Evolutionary conservation across 2,329 filamentous ascomycete species (phyloP), one percentile per base, ranked within the genome.

Genomic region (Eutypa lata): DNA sequence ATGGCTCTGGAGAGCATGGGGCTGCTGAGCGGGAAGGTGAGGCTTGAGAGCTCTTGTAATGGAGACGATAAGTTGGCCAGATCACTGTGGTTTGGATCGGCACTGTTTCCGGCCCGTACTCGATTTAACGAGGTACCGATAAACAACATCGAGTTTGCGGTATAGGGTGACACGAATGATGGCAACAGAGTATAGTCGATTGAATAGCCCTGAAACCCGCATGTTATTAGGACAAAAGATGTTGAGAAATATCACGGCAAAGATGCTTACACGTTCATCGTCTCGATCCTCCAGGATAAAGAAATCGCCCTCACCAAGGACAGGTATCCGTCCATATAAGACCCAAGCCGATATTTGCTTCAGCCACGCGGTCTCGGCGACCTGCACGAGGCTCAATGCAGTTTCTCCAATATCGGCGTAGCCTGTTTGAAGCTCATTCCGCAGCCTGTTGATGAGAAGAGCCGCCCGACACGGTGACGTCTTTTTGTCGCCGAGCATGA

Each of bases 321-420:
- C 81, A 0, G 93, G 92, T 53, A 96, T 73, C 48, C 88, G 84
- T 5, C 94, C 94, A 68, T 96, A 95, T 14, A 97, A 73, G 8
- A 97, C 80, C 93, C 93, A 99, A 24, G 89, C 89, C 3, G 91
- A 89, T 11, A 95, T 79, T 66, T 96, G 91, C 68, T 91, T 89
- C 65, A 97, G 75, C 94, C 94, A 99, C 8, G 92, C 89, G 28
- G 83, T 88, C 73, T 99, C 93, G 0, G 91, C 92, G 21, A 90
- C 80, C 14, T 77, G 81, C n/a, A 90, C 81, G 35, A 97, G 74
- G 53, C 87, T 83, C 57, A 84, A 73, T 0, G 91, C 88, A 38
- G 89, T 86, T 53, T 85, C 82, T 66, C 93, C 90, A 51, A 99
- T 84, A 64, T 97, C 91, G 7, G 83, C 77, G 69, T 95, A 97